phyloP scores from a whole-genome alignment of 2,329 filamentous ascomycete genomes.

The Xylaria sp. region DNA sequence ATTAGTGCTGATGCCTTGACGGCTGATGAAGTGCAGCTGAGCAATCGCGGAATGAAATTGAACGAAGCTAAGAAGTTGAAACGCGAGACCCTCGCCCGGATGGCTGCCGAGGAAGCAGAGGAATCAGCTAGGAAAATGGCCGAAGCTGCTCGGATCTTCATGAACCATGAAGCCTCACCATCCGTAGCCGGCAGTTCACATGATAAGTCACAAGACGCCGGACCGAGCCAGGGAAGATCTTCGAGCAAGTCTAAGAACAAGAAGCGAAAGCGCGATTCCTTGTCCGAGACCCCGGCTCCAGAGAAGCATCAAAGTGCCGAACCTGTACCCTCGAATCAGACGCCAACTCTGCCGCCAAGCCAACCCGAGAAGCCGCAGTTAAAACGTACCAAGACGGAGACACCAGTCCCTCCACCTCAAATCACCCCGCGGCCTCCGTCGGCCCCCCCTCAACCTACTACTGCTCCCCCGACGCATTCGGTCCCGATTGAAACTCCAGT shows the following conservation, averaged over 20 bases:
- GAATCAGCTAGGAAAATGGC: slow-evolving; percentile 65
- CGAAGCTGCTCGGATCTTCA: slow-evolving; percentile 60
- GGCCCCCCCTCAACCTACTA: slow-evolving; percentile 45
- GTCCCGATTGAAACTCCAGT: slow-evolving; percentile 48
- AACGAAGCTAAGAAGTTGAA: slow-evolving; percentile 83
- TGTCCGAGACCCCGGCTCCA: slow-evolving; percentile 48
- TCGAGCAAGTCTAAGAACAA: slow-evolving; percentile 47
- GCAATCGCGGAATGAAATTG: slow-evolving; percentile 80
- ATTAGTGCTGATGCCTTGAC: slow-evolving; percentile 67
- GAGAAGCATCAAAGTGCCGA: slow-evolving; percentile 48
- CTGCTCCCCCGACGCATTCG: slow-evolving; percentile 26
- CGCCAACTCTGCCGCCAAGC: slow-evolving; percentile 28
- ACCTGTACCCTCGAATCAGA: slow-evolving; percentile 35
- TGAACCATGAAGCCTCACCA: slow-evolving; percentile 51
- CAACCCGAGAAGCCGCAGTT: slow-evolving; percentile 53
- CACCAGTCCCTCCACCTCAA: slow-evolving; percentile 62
- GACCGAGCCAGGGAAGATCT: slow-evolving; percentile 46
- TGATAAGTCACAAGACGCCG: slow-evolving; percentile 49
- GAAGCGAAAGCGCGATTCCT: slow-evolving; percentile 61
- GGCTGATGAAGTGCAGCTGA: slow-evolving; percentile 70
- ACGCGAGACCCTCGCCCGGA: slow-evolving; percentile 70
- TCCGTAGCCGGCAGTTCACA: slow-evolving; percentile 46
- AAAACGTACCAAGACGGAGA: slow-evolving; percentile 68
- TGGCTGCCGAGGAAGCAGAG: slow-evolving; percentile 71
- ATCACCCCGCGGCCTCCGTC: slow-evolving; percentile 51